A percentile compares a stretch with the other conserved stretches of the same genome.
These are phyloP conservation scores for Mycocalia duriaeana DNA, from an alignment of 1,284 basidiomycete species.

Conservation along the genomic window DNA sequence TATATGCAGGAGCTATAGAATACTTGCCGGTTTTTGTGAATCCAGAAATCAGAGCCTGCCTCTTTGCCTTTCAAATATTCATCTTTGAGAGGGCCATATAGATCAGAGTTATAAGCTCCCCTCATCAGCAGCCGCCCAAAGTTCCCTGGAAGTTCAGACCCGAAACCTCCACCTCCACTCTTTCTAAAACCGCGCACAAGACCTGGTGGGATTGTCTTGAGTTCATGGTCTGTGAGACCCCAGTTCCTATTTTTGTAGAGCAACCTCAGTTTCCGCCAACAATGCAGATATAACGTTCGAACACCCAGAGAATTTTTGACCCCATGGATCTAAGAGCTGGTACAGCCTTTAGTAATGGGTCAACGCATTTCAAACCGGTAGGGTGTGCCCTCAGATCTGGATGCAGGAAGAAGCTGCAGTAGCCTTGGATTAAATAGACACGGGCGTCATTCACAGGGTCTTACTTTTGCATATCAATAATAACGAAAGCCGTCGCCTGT, in stretches of 20 bases:
- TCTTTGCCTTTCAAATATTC: conserved; percentile 49
- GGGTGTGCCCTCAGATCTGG: conserved; percentile 54
- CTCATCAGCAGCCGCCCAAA: conserved; percentile 63
- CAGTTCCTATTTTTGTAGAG: conserved; percentile 65
- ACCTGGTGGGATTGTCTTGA: conserved; percentile 57
- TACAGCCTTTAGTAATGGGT: conserved; percentile 47
- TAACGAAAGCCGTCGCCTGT: conserved; percentile 47
- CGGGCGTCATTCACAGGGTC: conserved; percentile 8
- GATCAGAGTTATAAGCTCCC: conserved; percentile 42
- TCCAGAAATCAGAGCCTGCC: conserved; percentile 61
- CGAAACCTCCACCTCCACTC: conserved; percentile 48
- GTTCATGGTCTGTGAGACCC: conserved; percentile 62
- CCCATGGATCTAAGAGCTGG: conserved; percentile 47
- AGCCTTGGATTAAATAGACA: background rate
- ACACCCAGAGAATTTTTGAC: conserved; percentile 66
- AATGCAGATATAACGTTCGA: conserved; percentile 23
- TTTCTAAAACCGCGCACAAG: conserved; percentile 49
- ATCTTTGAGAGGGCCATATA: conserved; percentile 58
- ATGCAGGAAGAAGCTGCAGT: conserved; percentile 59
- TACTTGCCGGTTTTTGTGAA: conserved; percentile 63
- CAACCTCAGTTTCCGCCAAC: too few species aligned
- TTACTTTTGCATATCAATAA: conserved; percentile 75
- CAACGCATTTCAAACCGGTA: conserved; percentile 52
- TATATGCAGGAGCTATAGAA: background rate
- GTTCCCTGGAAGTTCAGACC: conserved; percentile 45